Conservation (phyloP, 129 eudicot species). For the Sambucus nigra region DNA sequence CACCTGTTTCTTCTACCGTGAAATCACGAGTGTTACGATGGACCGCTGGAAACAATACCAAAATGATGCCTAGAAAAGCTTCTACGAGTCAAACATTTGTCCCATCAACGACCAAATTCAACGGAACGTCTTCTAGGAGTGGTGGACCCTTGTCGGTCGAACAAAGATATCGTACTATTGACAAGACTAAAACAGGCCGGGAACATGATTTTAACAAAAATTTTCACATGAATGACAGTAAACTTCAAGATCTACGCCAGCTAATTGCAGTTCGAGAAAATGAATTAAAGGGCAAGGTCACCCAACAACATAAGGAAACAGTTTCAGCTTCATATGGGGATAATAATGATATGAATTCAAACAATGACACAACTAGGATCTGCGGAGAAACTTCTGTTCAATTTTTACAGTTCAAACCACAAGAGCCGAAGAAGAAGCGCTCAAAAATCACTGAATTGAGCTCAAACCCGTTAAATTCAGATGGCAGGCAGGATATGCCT, state of each 20-base stretch:
- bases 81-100: constrained; percentile 33
- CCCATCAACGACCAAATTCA: constrained; percentile 29
- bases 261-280: constrained; percentile 70
- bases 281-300: constrained; percentile 42
- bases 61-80: constrained; percentile 27
- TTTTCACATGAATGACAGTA: constrained; percentile 31
- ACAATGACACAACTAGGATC: constrained; percentile 12
- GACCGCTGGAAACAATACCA: constrained; percentile 20
- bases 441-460: constrained; percentile 27
- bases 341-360: constrained; percentile 9
- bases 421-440: constrained; percentile 56
- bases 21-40: constrained; percentile 20
- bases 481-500: constrained; percentile 15
- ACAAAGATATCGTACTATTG: constrained; percentile 19
- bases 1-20: constrained; percentile 18
- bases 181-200: constrained; percentile 20
- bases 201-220: constrained; percentile 23
- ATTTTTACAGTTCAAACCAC: constrained; percentile 17
- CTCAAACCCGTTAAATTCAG: constrained; percentile 12
- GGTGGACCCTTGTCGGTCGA: constrained; percentile 19
- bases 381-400: constrained; percentile 20
- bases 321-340: constrained; percentile 27
- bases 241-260: constrained; percentile 72
- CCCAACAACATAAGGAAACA: constrained; percentile 31
- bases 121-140: constrained; percentile 27